Percentiles rank a stretch among this genome's conserved stretches.
These are phyloP conservation scores for Podospora australis DNA, from an alignment of 495 filamentous ascomycete species.

Conservation along the genomic window DNA sequence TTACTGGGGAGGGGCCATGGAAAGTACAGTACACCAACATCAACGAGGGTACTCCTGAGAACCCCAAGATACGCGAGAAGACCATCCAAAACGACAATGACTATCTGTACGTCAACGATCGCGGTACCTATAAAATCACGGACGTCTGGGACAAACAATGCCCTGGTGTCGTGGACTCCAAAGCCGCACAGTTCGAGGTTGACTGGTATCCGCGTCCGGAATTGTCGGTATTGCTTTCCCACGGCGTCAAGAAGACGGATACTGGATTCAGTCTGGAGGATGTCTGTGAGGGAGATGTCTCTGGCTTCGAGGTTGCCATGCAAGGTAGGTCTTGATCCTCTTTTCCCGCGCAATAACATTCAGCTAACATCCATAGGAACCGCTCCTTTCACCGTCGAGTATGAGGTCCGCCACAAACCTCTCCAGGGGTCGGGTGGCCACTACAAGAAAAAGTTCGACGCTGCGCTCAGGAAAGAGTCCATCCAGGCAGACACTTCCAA, in stretches of 20 bases:
- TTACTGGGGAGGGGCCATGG: constrained; percentile 82
- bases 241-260: constrained; percentile 43
- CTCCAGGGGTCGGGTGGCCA: constrained; percentile 54
- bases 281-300: constrained; percentile 91
- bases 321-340: constrained; percentile 49
- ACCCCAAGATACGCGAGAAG: constrained; percentile 16
- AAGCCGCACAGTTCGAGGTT: constrained; percentile 68
- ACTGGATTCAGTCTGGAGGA: constrained; percentile 61
- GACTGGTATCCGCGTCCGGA: constrained; percentile 77
- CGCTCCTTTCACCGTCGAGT: constrained; percentile 78
- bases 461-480: constrained; percentile 61
- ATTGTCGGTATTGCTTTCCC: constrained; percentile 58
- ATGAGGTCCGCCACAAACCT: constrained; percentile 65
- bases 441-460: constrained; percentile 60
- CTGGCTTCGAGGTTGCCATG: constrained; percentile 73
- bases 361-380: constrained; percentile 40
- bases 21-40: constrained; percentile 65
- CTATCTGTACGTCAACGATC: constrained; percentile 53
- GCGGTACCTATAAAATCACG: constrained; percentile 71
- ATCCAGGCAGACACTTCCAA: constrained; percentile 78
- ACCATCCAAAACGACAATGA: constrained; percentile 60
- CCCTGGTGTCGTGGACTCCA: constrained; percentile 67
- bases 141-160: constrained; percentile 72
- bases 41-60: constrained; percentile 32
- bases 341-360: background rate